Evolutionary conservation across 2,329 filamentous ascomycete genomes (phyloP).

Genomic region (Grosmannia clavigera): DNA sequence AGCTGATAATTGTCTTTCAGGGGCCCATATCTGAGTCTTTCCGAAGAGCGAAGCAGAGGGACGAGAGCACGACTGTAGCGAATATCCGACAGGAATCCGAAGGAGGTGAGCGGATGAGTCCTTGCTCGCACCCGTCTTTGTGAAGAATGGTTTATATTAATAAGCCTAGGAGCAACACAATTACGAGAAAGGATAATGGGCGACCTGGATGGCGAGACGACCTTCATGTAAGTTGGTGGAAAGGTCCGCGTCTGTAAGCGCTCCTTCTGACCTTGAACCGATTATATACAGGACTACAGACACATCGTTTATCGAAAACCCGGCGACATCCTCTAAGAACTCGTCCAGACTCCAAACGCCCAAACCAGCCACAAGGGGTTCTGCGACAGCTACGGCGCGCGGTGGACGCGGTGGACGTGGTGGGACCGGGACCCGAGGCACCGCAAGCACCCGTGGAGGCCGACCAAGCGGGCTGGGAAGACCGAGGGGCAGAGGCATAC

Average conservation of each 20-base stretch:
- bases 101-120: neutral
- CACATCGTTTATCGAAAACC: slow-evolving; percentile 82
- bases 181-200: slow-evolving; percentile 18
- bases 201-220: slow-evolving; percentile 55
- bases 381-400: slow-evolving; percentile 16
- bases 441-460: slow-evolving; percentile 17
- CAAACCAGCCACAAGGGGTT: slow-evolving; percentile 24
- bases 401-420: slow-evolving; percentile 23
- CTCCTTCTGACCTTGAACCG: neutral
- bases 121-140: neutral
- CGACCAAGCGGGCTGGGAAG: slow-evolving; percentile 33
- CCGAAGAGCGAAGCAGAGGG: slow-evolving; percentile 47
- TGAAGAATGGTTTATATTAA: neutral
- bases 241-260: slow-evolving; percentile 3
- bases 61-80: slow-evolving; percentile 22
- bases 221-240: slow-evolving; percentile 61
- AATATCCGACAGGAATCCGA: neutral
- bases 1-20: slow-evolving; percentile 26
- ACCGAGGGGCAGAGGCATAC: slow-evolving; percentile 32
- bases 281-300: slow-evolving; percentile 60
- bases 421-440: slow-evolving; percentile 19
- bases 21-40: slow-evolving; percentile 79
- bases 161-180: slow-evolving; percentile 8
- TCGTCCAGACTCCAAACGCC: slow-evolving; percentile 32
- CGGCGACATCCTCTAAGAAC: slow-evolving; percentile 41